A percentile compares a stretch with the other conserved stretches of the same genome.
Evolutionary conservation across 805 yeast genomes (phyloP).

Genomic region (Wickerhamomyces canadensis): DNA sequence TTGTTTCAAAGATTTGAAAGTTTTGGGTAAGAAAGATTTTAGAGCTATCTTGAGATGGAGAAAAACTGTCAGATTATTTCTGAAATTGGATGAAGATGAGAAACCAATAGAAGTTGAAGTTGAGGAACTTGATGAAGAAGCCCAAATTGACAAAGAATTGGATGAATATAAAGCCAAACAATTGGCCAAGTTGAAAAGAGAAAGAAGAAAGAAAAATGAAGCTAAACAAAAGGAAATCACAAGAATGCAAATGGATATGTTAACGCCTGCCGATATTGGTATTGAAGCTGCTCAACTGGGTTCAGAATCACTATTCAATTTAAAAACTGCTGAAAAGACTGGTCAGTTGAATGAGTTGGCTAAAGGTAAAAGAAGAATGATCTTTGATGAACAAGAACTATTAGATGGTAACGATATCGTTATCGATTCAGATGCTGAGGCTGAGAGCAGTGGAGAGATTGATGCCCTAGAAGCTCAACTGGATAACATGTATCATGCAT

Average conservation of each 20-base stretch:
- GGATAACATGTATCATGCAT: conserved; percentile 73
- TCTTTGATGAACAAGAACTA: conserved; percentile 52
- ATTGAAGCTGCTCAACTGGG: conserved; percentile 84
- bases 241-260: conserved; percentile 95
- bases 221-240: conserved; percentile 78
- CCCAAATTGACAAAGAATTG: conserved; percentile 81
- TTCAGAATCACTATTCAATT: conserved; percentile 72
- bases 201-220: conserved; percentile 78
- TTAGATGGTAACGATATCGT: conserved; percentile 52
- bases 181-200: conserved; percentile 65
- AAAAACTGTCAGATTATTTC: conserved; percentile 69
- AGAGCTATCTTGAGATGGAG: conserved; percentile 83
- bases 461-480: conserved; percentile 78
- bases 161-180: conserved; percentile 68
- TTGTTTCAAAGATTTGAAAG: conserved; percentile 88
- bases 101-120: conserved; percentile 44
- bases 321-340: conserved; percentile 81
- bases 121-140: conserved; percentile 78
- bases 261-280: conserved; percentile 89
- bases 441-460: conserved; percentile 42
- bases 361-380: conserved; percentile 65
- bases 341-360: conserved; percentile 72
- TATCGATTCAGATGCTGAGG: conserved; percentile 40
- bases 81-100: conserved; percentile 60
- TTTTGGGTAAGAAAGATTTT: conserved; percentile 91